phyloP scores from a whole-genome alignment of 108 stramenopile genomes.

The Phaeodactylum tricornutum region DNA sequence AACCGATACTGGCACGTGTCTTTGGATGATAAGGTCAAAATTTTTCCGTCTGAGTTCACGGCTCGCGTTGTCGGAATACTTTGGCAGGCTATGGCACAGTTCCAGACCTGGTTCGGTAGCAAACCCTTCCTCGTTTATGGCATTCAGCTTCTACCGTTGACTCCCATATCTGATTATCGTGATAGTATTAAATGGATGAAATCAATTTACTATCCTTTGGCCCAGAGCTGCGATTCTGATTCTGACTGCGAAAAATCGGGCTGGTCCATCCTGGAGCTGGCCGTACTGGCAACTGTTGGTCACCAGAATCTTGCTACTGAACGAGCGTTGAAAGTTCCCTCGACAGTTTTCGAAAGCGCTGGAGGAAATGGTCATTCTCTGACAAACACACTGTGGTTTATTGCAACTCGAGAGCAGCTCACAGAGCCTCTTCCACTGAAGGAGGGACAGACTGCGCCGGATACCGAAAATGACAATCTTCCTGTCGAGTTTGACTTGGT shows the following conservation, averaged over 20 bases:
- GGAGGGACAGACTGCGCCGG: background rate
- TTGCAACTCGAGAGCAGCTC: slow-evolving; percentile 47
- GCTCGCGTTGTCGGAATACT: slow-evolving; percentile 65
- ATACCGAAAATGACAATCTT: slow-evolving; percentile 5
- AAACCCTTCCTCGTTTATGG: slow-evolving; percentile 58
- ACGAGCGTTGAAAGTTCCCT: slow-evolving; percentile 29
- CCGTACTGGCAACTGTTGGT: slow-evolving; percentile 63
- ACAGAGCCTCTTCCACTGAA: slow-evolving; percentile 26
- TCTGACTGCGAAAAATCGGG: slow-evolving; percentile 44
- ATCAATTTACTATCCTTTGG: slow-evolving; percentile 67
- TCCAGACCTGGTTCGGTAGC: slow-evolving; percentile 70
- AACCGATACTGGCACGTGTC: slow-evolving; percentile 86
- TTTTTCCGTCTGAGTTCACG: slow-evolving; percentile 48
- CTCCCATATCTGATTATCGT: slow-evolving; percentile 72
- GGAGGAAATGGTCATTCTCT: slow-evolving; percentile 69
- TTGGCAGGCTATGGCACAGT: slow-evolving; percentile 61
- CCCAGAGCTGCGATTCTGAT: slow-evolving; percentile 13
- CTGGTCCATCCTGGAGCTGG: slow-evolving; percentile 53
- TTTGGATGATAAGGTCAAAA: slow-evolving; percentile 18
- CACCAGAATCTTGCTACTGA: slow-evolving; percentile 44
- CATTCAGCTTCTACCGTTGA: slow-evolving; percentile 84
- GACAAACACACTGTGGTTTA: slow-evolving; percentile 73
- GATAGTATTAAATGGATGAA: slow-evolving; percentile 73
- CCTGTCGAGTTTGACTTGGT: slow-evolving; percentile 20
- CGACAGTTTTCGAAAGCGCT: slow-evolving; percentile 42